These are phyloP conservation scores for Populus hybrid DNA, from an alignment of 441 rosid species.

Conservation along the genomic window DNA sequence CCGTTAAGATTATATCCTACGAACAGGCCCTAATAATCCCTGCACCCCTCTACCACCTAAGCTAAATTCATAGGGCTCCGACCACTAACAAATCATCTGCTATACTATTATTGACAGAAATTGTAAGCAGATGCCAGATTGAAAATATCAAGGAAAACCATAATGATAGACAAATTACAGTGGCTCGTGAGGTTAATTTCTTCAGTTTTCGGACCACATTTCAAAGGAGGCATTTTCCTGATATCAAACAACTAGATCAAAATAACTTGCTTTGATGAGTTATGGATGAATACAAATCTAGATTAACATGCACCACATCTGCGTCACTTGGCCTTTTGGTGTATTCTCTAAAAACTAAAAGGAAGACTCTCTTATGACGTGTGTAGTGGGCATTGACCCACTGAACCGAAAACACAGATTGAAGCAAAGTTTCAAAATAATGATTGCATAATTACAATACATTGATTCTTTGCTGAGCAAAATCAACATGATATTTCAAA, in stretches of 20 bases:
- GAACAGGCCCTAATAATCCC: neutral
- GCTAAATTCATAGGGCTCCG: neutral
- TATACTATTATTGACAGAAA: neutral
- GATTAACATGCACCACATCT: neutral
- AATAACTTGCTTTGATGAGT: neutral
- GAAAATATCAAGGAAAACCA: neutral
- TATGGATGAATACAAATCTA: neutral
- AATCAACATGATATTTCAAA: neutral
- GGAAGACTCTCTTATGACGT: too few relatives aligned
- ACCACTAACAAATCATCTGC: neutral
- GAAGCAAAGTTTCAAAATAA: neutral
- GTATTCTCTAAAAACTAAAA: too few relatives aligned
- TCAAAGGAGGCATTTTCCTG: neutral
- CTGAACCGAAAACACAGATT: neutral
- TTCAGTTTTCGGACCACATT: neutral
- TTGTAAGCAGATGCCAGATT: neutral
- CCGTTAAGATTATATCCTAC: neutral
- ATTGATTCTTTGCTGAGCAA: neutral
- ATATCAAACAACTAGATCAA: neutral
- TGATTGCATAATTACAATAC: neutral
- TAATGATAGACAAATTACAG: neutral
- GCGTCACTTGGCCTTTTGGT: too few relatives aligned
- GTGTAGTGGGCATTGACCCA: neutral
- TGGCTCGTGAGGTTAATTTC: neutral
- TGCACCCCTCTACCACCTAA: neutral